Evolutionary conservation across 257 asterid genomes (phyloP), one percentile per base, ranked within the genome.

Genomic region (Marsdenia floribunda): DNA sequence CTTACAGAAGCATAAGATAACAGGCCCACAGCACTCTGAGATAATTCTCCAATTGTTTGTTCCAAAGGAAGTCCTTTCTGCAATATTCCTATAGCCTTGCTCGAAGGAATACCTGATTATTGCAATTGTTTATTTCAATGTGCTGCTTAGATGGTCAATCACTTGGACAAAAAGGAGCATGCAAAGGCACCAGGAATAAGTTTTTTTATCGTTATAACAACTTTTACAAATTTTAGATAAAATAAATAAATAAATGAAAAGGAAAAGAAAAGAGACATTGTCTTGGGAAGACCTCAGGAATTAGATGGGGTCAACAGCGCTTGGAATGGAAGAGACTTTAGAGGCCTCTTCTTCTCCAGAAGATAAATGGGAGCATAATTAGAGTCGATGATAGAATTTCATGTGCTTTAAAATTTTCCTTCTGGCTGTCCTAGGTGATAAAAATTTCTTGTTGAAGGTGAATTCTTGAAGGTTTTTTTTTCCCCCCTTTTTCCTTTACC

Each of bases 1-100:
- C 90, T 86, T 90, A 93, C 98, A 80, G 90, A 84, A 68, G 90
- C 81, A 77, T 85, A 87, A 54, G 95, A 82, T 42, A 91, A 80
- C 76, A 91, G 73, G 52, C 92, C 85, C 37, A 29, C 35, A 70
- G 87, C 80, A 55, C 79, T 80, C 74, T 82, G 80, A 78, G 89
- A 82, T 59, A 87, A 73, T 79, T 88, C 87, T 63, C 79, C 83
- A 67, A 87, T 71, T 71, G 83, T 73, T 74, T 85, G 84, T 29
- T 85, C 85, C 75, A 83, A 67, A 68, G 92, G 79, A 69, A 86
- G 85, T 66, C 86, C 58, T 57, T 85, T 88, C 73, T 78, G 85
- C 61, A 85, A 67, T 21, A 80, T 80, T 75, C 85, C 77, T 73
- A 73, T 49, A 70, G 85, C 83, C 80, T 84, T 82, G 84, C 85